Base-by-base conservation (phyloP, 495 filamentous ascomycete genomes). In the Daldinia grandis region DNA sequence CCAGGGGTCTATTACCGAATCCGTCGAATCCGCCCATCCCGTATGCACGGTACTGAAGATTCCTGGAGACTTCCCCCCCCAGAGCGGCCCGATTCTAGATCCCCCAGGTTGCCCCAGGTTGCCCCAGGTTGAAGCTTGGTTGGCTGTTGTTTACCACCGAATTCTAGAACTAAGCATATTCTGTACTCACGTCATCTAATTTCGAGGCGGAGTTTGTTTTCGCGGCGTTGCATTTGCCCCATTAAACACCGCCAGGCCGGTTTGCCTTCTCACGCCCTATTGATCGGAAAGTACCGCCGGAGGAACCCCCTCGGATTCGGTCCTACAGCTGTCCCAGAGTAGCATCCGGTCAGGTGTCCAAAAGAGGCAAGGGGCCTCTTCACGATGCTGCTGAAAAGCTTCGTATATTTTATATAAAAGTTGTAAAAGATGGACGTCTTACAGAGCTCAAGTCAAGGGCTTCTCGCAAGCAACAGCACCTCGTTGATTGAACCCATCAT, bases 401-500 rank as follows among this genome's bases (percentile, higher is more conserved):
- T 70, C 53, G 33, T 53, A 49, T n/a, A n/a, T n/a, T n/a, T n/a
- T n/a, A n/a, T 74, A 68, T 68, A 74, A 66, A 28, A 69, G 30
- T 64, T 42, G 56, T 40, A 42, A 37, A 63, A 70, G 28, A 76
- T 76, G 74, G 74, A 76, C 25, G 30, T 69, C 59, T 49, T 75
- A 33, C 62, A 71, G 33, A 66, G 61, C 57, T 42, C 37, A 35
- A 74, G 35, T 60, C 64, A 33, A 31, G 57, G 58, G 30, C 37
- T 76, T 44, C 60, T 73, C 66, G 19, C 69, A 35, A 60, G 57
- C 72, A 74, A 71, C 76, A 65, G 50, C 59, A 75, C 66, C 62
- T 64, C 71, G 49, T 68, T 82, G 73, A 60, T 78, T 64, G 68
- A 78, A 70, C 78, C 80, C 70, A 80, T 80, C 76, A 86, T 76